Evolutionary conservation across 2,329 filamentous ascomycete genomes (phyloP), one percentile per base, ranked within the genome.

Genomic region (Cadophora malorum): DNA sequence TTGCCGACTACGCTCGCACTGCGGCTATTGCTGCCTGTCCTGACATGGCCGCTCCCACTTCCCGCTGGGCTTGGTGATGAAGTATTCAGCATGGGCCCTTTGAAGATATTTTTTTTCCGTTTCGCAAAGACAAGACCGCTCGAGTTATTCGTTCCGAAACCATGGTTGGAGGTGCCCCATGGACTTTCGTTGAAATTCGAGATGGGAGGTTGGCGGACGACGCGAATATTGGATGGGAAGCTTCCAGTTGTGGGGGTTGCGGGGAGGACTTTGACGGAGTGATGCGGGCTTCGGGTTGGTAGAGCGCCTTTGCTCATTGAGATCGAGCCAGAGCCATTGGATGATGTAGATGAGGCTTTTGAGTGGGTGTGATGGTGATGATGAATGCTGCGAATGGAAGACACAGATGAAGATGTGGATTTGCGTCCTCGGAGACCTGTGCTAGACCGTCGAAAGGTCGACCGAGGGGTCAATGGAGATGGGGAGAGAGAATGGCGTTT

Each of bases 391-490:
- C 96, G 90, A 67, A 99, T 90, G 0, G 94, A 97, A 0, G 94
- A 97, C 19, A 99, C 90, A 0, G 94, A 98, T 0, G 94, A 97
- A 0, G 94, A 97, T 0, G 96, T 99, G 0, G 95, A 98, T 79
- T 98, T 98, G 69, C 96, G 89, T 47, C 96, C 95, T 33, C 94
- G 88, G 55, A 98, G 85, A 35, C 95, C 94, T 53, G 86, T 88
- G 5, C 93, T 97, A 2, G 93, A 89, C 45, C 94, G 91, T 12
- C 96, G 89, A 75, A 96, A 91, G 0, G 92, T 92, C 5, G 93
- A 94, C 49, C 94, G 91, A 3, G 96, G 95, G 0, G 96, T 98
- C 50, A 97, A 79, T 0, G 96, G 95, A 2, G 90, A 91, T 0
- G 96, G 96, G 0, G 93, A 97, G 10, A 96, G 81, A 0, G 94